Percentiles rank a stretch among this genome's conserved stretches.
Evolutionary conservation across 148 eudicot species (phyloP).

Genomic region (Mesembryanthemum crystallinum): DNA sequence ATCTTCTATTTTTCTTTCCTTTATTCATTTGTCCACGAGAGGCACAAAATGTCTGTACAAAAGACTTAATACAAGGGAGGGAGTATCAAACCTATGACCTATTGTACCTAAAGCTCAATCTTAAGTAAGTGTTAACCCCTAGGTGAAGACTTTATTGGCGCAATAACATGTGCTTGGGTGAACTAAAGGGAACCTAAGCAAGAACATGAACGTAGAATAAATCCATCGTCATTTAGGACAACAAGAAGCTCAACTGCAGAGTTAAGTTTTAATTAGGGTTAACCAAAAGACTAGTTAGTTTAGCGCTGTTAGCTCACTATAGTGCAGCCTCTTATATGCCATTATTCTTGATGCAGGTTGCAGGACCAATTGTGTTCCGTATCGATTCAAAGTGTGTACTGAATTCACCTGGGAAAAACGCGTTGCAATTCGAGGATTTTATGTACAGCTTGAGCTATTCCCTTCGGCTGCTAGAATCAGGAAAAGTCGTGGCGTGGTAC

Average conservation of each 20-base stretch:
- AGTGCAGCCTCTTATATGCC: not conserved
- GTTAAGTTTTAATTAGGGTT: too few species aligned
- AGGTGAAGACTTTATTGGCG: too few species aligned
- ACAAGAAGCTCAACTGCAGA: too few species aligned
- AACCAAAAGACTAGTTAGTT: not conserved
- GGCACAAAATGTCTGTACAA: too few species aligned
- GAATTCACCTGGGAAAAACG: slow-evolving; percentile 35
- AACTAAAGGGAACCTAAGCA: not conserved
- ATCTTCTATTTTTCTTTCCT: too few species aligned
- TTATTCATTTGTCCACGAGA: too few species aligned
- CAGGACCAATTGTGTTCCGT: slow-evolving; percentile 73
- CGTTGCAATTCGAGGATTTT: slow-evolving; percentile 56
- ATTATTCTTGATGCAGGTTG: slow-evolving; percentile 42
- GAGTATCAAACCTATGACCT: too few species aligned
- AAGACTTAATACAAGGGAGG: too few species aligned
- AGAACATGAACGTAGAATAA: not conserved
- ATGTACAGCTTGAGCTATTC: slow-evolving; percentile 73
- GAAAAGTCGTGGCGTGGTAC: slow-evolving; percentile 87
- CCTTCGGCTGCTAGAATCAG: slow-evolving; percentile 49
- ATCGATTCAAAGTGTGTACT: slow-evolving; percentile 54
- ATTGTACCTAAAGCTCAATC: too few species aligned
- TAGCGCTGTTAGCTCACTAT: not conserved
- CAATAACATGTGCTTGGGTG: not conserved
- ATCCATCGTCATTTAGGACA: not conserved
- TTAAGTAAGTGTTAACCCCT: too few species aligned